Base-by-base conservation (phyloP, 1,284 basidiomycete species). In the Ustilago nuda region DNA sequence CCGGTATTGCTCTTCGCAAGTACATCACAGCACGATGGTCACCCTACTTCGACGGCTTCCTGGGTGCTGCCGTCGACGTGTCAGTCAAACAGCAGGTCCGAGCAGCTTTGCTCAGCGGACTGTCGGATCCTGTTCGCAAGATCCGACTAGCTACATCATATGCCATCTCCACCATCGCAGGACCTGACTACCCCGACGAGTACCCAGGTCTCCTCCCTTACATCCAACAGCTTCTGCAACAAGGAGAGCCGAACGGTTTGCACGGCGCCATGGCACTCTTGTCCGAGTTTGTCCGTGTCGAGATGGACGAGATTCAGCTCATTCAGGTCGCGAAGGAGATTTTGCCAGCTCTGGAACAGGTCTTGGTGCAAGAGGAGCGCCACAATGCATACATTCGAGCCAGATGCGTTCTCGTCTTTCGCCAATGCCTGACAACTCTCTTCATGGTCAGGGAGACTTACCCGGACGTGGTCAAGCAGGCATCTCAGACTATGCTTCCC, bases 381-480 rank as follows among this genome's bases (percentile, higher is more conserved):
- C 68, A 81, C 68, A 68, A 78, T n/a, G 56, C 79, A 3, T 62
- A 71, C 41, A 66, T 81, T 7, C 71, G 95, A 43, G 91, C 95
- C 0, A 90, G 93, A 52, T 92, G 94, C 2, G 88, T 99, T 12
- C 90, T 92, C 12, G 94, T 98, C 41, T 98, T 98, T 87, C 89
- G 92, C 35, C 94, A 98, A 88, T 94, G 94, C 82, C 89, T 98
- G 13, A 90, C 91, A 61, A 92, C 94, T 9, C 88, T 98, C 19
- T 94, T 92, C 87, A 98, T 95, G 91, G 94, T 98, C 67, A 94
- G 94, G 84, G 94, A 95, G 50, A 92, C 93, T 78, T 92, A 95
- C 80, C 93, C 94, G 0, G 90, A 92, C 56, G 90, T 93, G 0
- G 93, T 94, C 51, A 92, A 93, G 81, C 91, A 93, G 80, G 94